Percentiles rank a stretch among this genome's conserved stretches.
Evolutionary conservation across 2,329 filamentous ascomycete species (phyloP).

Genomic region (Didymellaceae sp.): DNA sequence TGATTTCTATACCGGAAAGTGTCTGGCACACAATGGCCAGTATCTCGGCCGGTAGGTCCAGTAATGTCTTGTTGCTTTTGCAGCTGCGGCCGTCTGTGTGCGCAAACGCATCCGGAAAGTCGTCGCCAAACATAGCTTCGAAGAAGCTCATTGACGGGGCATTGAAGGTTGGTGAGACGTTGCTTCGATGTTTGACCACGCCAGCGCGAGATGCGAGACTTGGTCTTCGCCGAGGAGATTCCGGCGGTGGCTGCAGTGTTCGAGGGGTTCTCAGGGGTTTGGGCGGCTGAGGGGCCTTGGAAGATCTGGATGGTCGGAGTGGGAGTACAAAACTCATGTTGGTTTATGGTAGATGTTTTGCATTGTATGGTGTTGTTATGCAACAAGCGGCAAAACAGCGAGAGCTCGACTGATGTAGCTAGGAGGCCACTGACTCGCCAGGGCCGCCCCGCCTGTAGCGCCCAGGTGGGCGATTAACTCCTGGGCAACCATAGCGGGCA

Average conservation of each 20-base stretch:
- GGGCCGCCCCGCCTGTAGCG: slow-evolving; percentile 8
- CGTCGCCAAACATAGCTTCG: slow-evolving; percentile 33
- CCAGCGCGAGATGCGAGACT: slow-evolving; percentile 33
- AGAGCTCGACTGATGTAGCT: slow-evolving; percentile 15
- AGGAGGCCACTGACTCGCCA: slow-evolving; percentile 15
- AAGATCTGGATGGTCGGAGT: slow-evolving; percentile 9
- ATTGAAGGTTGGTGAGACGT: slow-evolving; percentile 23
- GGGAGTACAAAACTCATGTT: slow-evolving; percentile 17
- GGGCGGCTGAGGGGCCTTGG: background rate
- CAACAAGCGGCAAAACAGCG: slow-evolving; percentile 6
- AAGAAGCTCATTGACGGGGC: slow-evolving; percentile 34
- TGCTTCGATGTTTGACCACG: slow-evolving; percentile 30
- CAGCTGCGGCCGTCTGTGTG: slow-evolving; percentile 7
- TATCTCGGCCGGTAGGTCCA: slow-evolving; percentile 30
- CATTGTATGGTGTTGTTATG: background rate
- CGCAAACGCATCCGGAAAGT: slow-evolving; percentile 32
- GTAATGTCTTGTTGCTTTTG: slow-evolving; percentile 26
- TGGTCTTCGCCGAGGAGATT: slow-evolving; percentile 29
- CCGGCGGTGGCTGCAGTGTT: slow-evolving; percentile 19
- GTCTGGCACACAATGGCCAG: slow-evolving; percentile 23
- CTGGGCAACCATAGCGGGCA: slow-evolving; percentile 4
- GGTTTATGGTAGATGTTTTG: background rate
- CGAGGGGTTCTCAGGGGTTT: background rate
- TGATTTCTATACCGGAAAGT: slow-evolving; percentile 29
- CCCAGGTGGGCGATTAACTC: background rate